Base-by-base conservation (phyloP, 768 basidiomycete species). In the Leccinum broughii region DNA sequence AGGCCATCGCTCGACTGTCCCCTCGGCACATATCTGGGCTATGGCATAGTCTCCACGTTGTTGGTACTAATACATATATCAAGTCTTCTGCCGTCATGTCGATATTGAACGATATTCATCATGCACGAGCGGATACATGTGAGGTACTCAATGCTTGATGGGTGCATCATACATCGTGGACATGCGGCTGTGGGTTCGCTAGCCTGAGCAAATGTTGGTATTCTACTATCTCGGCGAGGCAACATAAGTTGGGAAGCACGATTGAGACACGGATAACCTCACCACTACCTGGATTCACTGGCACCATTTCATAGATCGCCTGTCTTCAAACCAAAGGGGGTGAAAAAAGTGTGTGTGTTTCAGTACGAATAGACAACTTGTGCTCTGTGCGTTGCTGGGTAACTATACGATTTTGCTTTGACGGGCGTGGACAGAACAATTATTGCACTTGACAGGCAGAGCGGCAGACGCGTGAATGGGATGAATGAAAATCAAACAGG, bases 371-470 rank as follows among this genome's bases (percentile, higher is more conserved):
- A 58, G 59, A 52, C 56, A 53, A 48, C 62, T 52, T 57, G 48
- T 62, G 61, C 64, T 57, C 58, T 49, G 66, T 62, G 59, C 56
- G 62, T 57, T 58, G 55, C 30, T 26, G 60, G 62, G 65, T 66
- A 65, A 64, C 67, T 62, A 72, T 76, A 74, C 62, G 61, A 66
- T 71, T 68, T 58, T 68, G 69, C 74, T 68, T 68, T 59, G 72
- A 71, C 53, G 57, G 44, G 41, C 60, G 70, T 69, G 57, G 49
- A 60, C 54, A 60, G 55, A 68, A 68, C 58, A 68, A 62, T 66
- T 70, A 68, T 66, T 68, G 73, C 74, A 66, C 65, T 71, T 60
- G 74, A 46, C 64, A 64, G 63, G 62, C 63, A 61, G 59, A 59
- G 62, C 62, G 66, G 65, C 41, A 61, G 68, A 64, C 28, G 34